A percentile compares a stretch with the other conserved stretches of the same genome.
These are phyloP conservation scores for Fusarium tanahbumbuense DNA, from an alignment of 2,329 filamentous ascomycete species.

Conservation along the genomic window DNA sequence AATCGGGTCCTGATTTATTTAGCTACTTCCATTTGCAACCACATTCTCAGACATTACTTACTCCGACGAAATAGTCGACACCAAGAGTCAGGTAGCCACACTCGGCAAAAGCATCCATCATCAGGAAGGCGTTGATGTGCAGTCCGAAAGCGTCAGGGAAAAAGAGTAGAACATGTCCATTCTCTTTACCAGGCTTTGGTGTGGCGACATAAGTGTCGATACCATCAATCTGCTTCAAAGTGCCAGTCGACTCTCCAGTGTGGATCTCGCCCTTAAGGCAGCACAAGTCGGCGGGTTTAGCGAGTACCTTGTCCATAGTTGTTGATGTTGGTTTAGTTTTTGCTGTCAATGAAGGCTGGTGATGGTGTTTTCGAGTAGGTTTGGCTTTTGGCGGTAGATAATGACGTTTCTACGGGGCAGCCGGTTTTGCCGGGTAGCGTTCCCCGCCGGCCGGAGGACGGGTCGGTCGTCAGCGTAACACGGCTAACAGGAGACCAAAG, in stretches of 20 bases:
- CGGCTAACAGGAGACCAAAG: too few relatives aligned
- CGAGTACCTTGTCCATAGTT: background rate
- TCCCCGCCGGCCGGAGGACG: too few relatives aligned
- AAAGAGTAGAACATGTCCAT: background rate
- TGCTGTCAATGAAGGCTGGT: too few relatives aligned
- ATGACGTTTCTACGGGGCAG: too few relatives aligned
- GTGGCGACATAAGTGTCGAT: background rate
- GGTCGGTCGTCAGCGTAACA: too few relatives aligned
- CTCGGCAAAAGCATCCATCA: slow-evolving; percentile 3
- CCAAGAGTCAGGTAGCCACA: background rate
- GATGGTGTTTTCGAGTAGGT: too few relatives aligned
- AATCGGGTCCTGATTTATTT: too few relatives aligned
- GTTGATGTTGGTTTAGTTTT: too few relatives aligned
- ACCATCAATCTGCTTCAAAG: background rate
- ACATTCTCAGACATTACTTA: too few relatives aligned
- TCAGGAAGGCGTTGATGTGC: background rate
- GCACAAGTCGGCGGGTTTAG: background rate
- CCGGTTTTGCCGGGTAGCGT: too few relatives aligned
- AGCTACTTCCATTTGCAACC: too few relatives aligned
- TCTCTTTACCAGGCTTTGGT: background rate
- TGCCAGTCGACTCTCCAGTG: background rate
- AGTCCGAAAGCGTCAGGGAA: background rate
- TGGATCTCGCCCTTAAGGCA: background rate
- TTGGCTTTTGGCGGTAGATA: too few relatives aligned
- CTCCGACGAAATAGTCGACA: slow-evolving; percentile 5